These are phyloP conservation scores for Elongisporangium senticosum DNA, from an alignment of 352 stramenopile species.

Conservation along the genomic window DNA sequence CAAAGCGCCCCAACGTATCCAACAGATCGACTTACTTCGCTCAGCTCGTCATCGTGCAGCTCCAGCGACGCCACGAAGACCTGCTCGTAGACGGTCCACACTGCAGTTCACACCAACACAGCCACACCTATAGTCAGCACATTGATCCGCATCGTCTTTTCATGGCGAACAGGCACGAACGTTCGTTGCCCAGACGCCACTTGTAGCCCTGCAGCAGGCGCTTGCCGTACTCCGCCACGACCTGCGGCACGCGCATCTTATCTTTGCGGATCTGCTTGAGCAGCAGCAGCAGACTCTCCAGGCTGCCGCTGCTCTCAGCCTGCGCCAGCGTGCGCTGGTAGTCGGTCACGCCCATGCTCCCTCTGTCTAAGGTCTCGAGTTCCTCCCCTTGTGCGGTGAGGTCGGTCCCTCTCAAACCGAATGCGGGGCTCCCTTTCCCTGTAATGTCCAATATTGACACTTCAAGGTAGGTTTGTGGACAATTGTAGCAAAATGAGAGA, in stretches of 20 bases:
- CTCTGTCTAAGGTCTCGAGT: neutral
- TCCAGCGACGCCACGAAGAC: slow-evolving; percentile 60
- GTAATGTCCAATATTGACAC: neutral
- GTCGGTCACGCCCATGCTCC: slow-evolving; percentile 28
- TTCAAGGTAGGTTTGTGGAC: neutral
- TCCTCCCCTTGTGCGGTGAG: neutral
- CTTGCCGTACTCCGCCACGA: slow-evolving; percentile 31
- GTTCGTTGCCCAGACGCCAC: slow-evolving; percentile 44
- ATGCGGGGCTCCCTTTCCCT: neutral
- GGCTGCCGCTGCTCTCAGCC: slow-evolving; percentile 24
- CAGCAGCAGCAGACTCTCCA: slow-evolving; percentile 33
- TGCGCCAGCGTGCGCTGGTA: slow-evolving; percentile 38
- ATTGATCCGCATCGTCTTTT: neutral
- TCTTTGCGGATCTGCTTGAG: slow-evolving; percentile 52
- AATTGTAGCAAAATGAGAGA: no score
- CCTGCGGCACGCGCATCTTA: slow-evolving; percentile 41
- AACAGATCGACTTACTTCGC: slow-evolving; percentile 11
- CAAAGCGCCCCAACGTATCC: neutral
- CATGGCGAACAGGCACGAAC: slow-evolving; percentile 15
- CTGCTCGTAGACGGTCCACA: slow-evolving; percentile 67
- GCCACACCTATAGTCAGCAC: neutral
- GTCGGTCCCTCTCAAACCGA: slow-evolving; percentile 1
- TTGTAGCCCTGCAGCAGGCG: slow-evolving; percentile 44
- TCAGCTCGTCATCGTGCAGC: slow-evolving; percentile 48
- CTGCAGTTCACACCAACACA: slow-evolving; percentile 8